Percentiles rank a stretch among this genome's conserved stretches.
phyloP scores from a whole-genome alignment of 441 rosid genomes.

The Arabidopsis lyrata region DNA sequence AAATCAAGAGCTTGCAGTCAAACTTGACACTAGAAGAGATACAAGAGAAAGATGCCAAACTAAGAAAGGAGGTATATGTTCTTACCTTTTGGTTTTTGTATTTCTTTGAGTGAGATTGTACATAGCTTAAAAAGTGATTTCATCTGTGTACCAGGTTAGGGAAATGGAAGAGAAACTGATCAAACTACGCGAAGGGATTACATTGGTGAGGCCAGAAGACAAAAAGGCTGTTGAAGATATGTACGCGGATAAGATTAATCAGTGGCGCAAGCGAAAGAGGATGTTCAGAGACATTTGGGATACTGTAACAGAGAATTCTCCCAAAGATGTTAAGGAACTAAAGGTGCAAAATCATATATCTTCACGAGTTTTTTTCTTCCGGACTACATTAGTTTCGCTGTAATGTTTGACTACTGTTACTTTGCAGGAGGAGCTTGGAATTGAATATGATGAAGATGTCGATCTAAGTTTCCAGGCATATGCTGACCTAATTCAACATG shows the following conservation, averaged over 20 bases:
- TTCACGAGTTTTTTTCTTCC: constrained; percentile 11
- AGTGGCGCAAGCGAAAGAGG: constrained; percentile 91
- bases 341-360: constrained; percentile 55
- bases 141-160: constrained; percentile 55
- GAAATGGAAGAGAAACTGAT: constrained; percentile 77
- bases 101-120: constrained; percentile 1
- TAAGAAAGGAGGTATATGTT: constrained; percentile 59
- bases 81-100: neutral
- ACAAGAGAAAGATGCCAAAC: constrained; percentile 60
- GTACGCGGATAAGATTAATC: constrained; percentile 68
- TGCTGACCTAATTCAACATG: constrained; percentile 60
- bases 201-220: constrained; percentile 86
- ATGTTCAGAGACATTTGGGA: constrained; percentile 97
- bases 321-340: constrained; percentile 82
- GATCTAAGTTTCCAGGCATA: constrained; percentile 76
- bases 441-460: constrained; percentile 90
- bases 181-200: constrained; percentile 75
- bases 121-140: neutral
- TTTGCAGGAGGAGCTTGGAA: constrained; percentile 88
- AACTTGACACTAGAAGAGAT: constrained; percentile 83
- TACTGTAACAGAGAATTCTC: constrained; percentile 79
- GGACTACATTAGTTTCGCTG: constrained; percentile 11
- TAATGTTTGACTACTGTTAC: constrained; percentile 33
- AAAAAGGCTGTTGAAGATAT: constrained; percentile 63
- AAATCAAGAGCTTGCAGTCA: constrained; percentile 69